Evolutionary conservation across 1,139 yeast genomes (phyloP), one percentile per base, ranked within the genome.

Genomic region (Spathaspora sp.): DNA sequence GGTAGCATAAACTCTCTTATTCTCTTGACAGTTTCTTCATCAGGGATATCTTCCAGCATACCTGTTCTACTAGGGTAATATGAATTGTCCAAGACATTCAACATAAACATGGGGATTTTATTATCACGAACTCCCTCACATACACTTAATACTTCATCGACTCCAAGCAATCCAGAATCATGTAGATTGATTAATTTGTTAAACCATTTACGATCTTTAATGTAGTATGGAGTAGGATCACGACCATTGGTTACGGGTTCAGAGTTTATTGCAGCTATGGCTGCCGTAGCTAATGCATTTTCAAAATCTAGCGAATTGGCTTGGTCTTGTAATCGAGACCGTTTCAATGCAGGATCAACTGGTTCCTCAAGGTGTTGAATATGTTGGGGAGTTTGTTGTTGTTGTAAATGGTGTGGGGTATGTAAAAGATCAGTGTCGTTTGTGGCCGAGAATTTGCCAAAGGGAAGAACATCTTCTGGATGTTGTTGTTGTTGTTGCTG

Each of bases 141-240:
- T 1, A 71, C 63, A 10, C 64, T 53, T 36, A 71, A 58, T 11
- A 71, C 73, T 26, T 71, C 76, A 34, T 62, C 62, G 1, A 65
- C 60, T 4, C 63, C 58, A 4, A 71, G 51, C 39, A 58, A 61
- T 2, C 65, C 65, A 3, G 57, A 53, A 31, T 68, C 72, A 49
- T 65, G 64, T 36, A 71, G 54, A 4, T 59, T 53, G 11, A 71
- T 59, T 39, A 71, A 59, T 45, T 64, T 68, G 46, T 65, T 68
- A 51, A 71, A 70, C 76, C 76, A 71, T 43, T 68, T 65, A n/a
- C 74, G 58, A 46, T 71, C 76, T 43, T 68, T 70, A 23, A 68
- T 63, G 49, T 71, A 71, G 38, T 58, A 58, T 4, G 70, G 69
- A 11, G 58, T 53, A 4, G 59, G 49, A 15, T 59, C 61, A 16